Conservation (phyloP, 2,329 filamentous ascomycete species). For the Sarocladiaceae sp. region DNA sequence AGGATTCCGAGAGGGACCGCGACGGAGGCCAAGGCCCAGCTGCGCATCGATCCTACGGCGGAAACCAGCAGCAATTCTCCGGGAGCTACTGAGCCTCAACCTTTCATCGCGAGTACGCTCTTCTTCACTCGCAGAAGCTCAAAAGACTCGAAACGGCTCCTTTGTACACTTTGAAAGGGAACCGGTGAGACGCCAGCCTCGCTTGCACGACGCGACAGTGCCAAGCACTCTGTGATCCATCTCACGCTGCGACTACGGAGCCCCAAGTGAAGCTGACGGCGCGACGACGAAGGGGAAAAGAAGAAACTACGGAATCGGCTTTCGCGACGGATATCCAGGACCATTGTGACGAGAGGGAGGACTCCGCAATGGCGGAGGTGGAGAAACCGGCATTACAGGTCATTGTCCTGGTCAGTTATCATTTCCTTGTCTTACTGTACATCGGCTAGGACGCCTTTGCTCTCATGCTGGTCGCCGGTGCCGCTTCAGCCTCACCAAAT, state of each 20-base stretch:
- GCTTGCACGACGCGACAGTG: conserved; percentile 2
- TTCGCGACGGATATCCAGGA: not conserved
- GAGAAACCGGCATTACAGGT: conserved; percentile 57
- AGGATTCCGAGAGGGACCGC: too few species aligned
- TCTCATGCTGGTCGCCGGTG: not conserved
- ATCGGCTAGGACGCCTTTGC: not conserved
- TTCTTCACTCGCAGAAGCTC: too few species aligned
- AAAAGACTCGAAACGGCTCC: too few species aligned
- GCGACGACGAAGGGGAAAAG: not conserved
- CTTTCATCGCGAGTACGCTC: too few species aligned
- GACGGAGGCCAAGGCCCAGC: too few species aligned
- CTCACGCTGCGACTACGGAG: not conserved
- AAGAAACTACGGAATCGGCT: conserved; percentile 14
- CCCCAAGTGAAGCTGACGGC: not conserved
- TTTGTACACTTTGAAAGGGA: too few species aligned
- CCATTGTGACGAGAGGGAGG: too few species aligned
- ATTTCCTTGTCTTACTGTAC: conserved; percentile 10
- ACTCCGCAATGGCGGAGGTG: conserved; percentile 1
- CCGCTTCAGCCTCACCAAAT: not conserved
- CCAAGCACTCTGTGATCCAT: not conserved
- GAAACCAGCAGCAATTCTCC: too few species aligned
- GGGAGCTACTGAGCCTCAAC: too few species aligned
- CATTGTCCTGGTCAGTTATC: conserved; percentile 61
- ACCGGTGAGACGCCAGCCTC: too few species aligned
- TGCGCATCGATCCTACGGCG: too few species aligned